These are phyloP conservation scores for Candida ovalis DNA, from an alignment of 805 yeast species.

Conservation along the genomic window DNA sequence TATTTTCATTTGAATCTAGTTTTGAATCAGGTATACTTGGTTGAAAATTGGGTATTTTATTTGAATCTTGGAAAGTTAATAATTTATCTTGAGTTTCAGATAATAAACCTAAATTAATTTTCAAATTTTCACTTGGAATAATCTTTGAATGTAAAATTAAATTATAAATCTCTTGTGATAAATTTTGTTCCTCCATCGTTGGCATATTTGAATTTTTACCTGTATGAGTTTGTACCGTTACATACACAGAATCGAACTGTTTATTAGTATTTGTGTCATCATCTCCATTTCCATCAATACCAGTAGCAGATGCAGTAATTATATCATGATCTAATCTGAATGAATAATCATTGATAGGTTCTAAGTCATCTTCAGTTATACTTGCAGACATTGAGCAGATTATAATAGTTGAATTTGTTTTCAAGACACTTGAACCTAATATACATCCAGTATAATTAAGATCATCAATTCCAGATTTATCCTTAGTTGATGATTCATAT, in stretches of 20 bases:
- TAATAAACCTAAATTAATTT: slow-evolving; percentile 50
- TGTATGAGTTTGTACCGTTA: slow-evolving; percentile 70
- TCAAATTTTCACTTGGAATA: slow-evolving; percentile 46
- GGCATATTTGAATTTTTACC: slow-evolving; percentile 58
- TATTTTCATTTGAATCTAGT: slow-evolving; percentile 18
- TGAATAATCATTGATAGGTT: slow-evolving; percentile 39
- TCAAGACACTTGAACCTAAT: slow-evolving; percentile 66
- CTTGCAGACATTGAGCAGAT: slow-evolving; percentile 71
- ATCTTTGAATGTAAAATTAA: slow-evolving; percentile 54
- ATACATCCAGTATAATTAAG: slow-evolving; percentile 24
- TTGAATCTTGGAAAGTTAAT: slow-evolving; percentile 26
- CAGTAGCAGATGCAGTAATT: slow-evolving; percentile 21
- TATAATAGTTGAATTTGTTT: slow-evolving; percentile 68
- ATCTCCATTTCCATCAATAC: no score
- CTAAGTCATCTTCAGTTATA: slow-evolving; percentile 51
- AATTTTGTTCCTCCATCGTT: slow-evolving; percentile 76
- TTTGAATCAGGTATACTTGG: not conserved
- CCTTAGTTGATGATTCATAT: slow-evolving; percentile 16
- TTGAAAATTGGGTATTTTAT: slow-evolving; percentile 1
- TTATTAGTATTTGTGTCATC: slow-evolving; percentile 16
- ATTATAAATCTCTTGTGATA: slow-evolving; percentile 64
- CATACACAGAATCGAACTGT: slow-evolving; percentile 46
- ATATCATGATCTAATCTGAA: slow-evolving; percentile 36
- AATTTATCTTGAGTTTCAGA: slow-evolving; percentile 44
- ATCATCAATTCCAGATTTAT: not conserved